Conservation (phyloP, 305 asterid species). For the Fraxinus velutina region DNA sequence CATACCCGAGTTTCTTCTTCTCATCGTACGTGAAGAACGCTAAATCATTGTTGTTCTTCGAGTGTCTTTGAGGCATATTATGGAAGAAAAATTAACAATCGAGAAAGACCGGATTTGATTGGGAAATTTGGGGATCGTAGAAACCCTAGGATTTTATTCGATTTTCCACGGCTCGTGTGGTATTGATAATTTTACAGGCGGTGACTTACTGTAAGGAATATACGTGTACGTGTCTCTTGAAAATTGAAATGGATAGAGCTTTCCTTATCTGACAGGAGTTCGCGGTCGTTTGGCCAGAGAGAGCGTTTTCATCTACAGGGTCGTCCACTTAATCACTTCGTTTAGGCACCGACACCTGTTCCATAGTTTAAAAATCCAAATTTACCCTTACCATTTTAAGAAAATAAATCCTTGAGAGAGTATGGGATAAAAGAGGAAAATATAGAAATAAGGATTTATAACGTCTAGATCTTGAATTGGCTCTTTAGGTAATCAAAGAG, state of each 20-base stretch:
- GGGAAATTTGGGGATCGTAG: neutral
- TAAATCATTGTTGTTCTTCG: conserved; percentile 90
- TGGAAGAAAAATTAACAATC: neutral
- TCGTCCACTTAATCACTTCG: neutral
- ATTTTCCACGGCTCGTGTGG: neutral
- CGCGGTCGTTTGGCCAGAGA: neutral
- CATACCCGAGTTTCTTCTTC: conserved; percentile 87
- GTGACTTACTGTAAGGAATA: neutral
- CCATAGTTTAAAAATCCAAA: neutral
- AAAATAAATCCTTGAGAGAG: neutral
- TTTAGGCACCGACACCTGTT: neutral
- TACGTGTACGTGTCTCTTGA: neutral
- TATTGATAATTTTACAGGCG: neutral
- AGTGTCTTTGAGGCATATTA: conserved; percentile 90
- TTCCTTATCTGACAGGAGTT: neutral
- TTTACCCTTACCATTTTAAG: neutral
- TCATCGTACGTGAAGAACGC: conserved; percentile 82
- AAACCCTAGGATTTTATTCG: neutral
- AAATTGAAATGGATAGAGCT: neutral
- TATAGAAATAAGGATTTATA: neutral
- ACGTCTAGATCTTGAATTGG: neutral
- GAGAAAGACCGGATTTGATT: neutral
- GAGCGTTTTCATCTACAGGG: neutral
- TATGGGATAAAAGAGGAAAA: neutral
- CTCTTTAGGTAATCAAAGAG: neutral